Evolutionary conservation across 768 basidiomycete genomes (phyloP), one percentile per base, ranked within the genome.

Genomic region (Solioccasus polychromus): DNA sequence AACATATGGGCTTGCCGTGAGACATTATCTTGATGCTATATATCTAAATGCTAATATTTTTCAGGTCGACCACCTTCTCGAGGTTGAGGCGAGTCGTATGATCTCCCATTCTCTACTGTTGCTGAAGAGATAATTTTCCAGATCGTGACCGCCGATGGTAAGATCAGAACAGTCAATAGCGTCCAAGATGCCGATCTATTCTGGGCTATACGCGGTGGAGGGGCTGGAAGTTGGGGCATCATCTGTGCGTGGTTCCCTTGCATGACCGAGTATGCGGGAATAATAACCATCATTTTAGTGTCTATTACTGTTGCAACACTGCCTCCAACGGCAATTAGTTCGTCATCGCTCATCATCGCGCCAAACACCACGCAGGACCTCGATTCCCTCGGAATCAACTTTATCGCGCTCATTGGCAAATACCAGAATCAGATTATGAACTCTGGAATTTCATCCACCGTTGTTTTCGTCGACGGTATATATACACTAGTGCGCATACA

Each of bases 191-290:
- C 63, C 7, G 74, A 79, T 41, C 64, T 80, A 1, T 79, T 76
- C 57, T 80, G 75, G 72, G 79, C 79, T 0, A 52, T 79, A 19
- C 66, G 78, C 31, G 78, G 77, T 0, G 75, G 72, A 4, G 78
- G 78, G 4, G 76, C 74, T 1, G 72, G 75, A 12, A 77, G 70
- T 9, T 79, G 63, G 51, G 78, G 73, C 19, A 66, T 78, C 34
- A 64, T 78, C 19, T 68, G 56, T 58, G 19, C 3, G 56, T 58
- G 11, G 5, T 3, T 35, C 26, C 5, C 3, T 6, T 17, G 18
- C 30, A 20, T 23, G 15, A 30, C 4, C 8, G 14, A 28, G 15
- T 5, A 5, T 4, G 4, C n/a, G 3, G 10, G 15, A 32, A n/a
- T 14, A 37, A 34, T 9, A 20, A 17, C 1, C 0, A 12, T 28